Conservation (phyloP, 164 flowering plant genomes). For the Cinnamomum chago region DNA sequence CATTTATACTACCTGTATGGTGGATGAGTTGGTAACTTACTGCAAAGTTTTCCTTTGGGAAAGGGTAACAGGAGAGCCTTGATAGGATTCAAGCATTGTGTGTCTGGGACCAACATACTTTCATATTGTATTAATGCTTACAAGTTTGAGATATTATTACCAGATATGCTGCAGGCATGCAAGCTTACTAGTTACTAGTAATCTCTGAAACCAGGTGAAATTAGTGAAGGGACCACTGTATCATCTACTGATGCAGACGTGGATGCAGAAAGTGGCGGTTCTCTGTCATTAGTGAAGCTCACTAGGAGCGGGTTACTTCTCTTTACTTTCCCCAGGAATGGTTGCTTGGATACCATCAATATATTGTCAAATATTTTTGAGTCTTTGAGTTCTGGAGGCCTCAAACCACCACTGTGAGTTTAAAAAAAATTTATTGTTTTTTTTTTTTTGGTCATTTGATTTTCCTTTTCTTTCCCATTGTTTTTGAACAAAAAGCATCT, state of each 20-base stretch:
- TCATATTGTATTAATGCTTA: neutral
- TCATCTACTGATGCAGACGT: slow-evolving; percentile 17
- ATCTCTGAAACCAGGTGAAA: slow-evolving; percentile 27
- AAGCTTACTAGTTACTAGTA: neutral
- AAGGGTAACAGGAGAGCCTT: no score
- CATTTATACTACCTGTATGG: neutral
- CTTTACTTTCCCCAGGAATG: slow-evolving; percentile 43
- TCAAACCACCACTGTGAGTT: slow-evolving; percentile 61
- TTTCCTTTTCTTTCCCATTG: neutral
- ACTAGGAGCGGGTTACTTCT: slow-evolving; percentile 83
- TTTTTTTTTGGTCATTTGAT: neutral
- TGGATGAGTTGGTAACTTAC: no score
- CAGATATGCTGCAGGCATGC: neutral
- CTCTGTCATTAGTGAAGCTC: slow-evolving; percentile 76
- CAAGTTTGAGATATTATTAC: neutral
- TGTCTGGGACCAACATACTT: no score
- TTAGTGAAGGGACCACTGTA: slow-evolving; percentile 12
- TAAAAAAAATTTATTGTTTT: neutral
- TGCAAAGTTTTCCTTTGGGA: no score
- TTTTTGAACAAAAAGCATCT: neutral
- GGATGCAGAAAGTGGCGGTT: slow-evolving; percentile 13
- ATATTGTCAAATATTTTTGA: slow-evolving; percentile 45
- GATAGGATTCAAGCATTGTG: no score
- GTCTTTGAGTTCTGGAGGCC: slow-evolving; percentile 41
- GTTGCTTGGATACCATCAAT: slow-evolving; percentile 33